phyloP scores from a whole-genome alignment of 192 early-diverging fungal genomes.

The Geranomyces variabilis region DNA sequence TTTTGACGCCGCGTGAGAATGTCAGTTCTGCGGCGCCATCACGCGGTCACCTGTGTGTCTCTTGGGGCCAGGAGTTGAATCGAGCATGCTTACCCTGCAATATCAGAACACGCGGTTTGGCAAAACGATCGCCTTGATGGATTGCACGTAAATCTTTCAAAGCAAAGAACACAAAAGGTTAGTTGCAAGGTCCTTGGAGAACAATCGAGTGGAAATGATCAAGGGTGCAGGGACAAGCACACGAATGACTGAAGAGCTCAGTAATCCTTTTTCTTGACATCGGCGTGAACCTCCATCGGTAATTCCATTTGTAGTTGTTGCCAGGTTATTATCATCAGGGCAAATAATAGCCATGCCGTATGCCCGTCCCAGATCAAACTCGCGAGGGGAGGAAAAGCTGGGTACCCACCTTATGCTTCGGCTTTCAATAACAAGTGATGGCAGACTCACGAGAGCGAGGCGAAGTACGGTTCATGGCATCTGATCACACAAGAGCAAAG shows the following conservation, averaged over 20 bases:
- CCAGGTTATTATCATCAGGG: slow-evolving; percentile 28
- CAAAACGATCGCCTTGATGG: too few species aligned
- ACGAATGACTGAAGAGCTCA: slow-evolving; percentile 21
- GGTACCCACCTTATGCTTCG: too few species aligned
- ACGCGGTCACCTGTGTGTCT: slow-evolving; percentile 1
- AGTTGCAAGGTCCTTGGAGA: neutral
- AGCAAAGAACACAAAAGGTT: neutral
- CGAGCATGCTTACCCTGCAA: too few species aligned
- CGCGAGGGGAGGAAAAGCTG: neutral
- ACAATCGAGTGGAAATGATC: neutral
- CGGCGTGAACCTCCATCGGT: slow-evolving; percentile 33
- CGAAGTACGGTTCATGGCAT: too few species aligned
- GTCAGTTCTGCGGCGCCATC: slow-evolving; percentile 33
- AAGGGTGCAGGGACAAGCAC: neutral
- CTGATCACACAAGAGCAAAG: too few species aligned
- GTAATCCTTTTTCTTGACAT: slow-evolving; percentile 32
- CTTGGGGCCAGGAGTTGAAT: neutral
- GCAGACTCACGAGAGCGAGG: too few species aligned
- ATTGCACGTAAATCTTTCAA: too few species aligned
- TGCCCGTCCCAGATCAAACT: neutral
- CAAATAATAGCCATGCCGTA: neutral
- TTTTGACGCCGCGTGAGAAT: slow-evolving; percentile 30
- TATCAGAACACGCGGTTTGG: too few species aligned
- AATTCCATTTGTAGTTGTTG: slow-evolving; percentile 36
- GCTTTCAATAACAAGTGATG: too few species aligned